Conservation (phyloP, 495 filamentous ascomycete species). For the Rostrohypoxylon terebratum region DNA sequence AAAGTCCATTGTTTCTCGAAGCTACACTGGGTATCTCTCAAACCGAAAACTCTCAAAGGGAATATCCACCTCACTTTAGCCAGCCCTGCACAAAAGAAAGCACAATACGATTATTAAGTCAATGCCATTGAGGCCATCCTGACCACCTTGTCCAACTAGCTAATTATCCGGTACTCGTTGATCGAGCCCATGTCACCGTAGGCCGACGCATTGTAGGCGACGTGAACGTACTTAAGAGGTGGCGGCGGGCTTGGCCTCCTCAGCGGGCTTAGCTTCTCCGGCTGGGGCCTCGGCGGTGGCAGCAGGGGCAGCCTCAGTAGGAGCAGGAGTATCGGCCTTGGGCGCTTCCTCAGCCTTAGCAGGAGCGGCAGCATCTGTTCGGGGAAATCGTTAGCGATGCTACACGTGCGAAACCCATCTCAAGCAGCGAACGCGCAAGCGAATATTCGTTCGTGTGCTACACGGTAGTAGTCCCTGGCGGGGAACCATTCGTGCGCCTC, state of each 20-base stretch:
- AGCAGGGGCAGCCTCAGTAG: conserved; percentile 37
- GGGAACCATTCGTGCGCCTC: conserved; percentile 2
- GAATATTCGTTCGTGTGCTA: not conserved
- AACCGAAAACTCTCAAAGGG: conserved; percentile 42
- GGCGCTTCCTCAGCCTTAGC: conserved; percentile 17
- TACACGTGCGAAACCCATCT: conserved; percentile 4
- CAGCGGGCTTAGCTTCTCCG: conserved; percentile 36
- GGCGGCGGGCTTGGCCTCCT: conserved; percentile 38
- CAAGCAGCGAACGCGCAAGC: conserved; percentile 6
- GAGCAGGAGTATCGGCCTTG: not conserved
- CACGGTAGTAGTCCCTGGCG: not conserved
- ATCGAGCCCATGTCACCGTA: conserved; percentile 14
- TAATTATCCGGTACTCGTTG: conserved; percentile 16
- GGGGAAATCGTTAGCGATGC: conserved; percentile 9
- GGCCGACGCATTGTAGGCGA: conserved; percentile 2
- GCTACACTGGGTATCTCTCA: conserved; percentile 39
- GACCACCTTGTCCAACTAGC: conserved; percentile 34
- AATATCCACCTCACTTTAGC: conserved; percentile 39
- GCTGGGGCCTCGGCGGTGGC: conserved; percentile 31
- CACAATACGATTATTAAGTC: conserved; percentile 7
- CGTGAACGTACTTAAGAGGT: conserved; percentile 10
- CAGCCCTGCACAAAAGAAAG: conserved; percentile 7
- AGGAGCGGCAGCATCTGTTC: conserved; percentile 11
- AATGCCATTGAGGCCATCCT: conserved; percentile 13
- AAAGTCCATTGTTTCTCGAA: conserved; percentile 41